phyloP scores from a whole-genome alignment of 1,139 yeast species.

The Suhomyces guaymorum region DNA sequence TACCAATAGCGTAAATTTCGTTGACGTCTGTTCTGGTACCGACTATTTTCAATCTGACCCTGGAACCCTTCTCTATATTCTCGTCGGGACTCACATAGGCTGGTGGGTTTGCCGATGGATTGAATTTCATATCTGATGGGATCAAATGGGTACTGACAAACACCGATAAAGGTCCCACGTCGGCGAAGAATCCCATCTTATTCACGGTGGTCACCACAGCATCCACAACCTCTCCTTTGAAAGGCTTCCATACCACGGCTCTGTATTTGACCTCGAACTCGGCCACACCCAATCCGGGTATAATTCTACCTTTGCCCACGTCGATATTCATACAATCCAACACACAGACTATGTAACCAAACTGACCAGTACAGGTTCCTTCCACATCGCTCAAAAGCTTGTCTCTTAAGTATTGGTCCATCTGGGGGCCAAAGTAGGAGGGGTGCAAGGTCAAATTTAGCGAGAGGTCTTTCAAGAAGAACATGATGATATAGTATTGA shows the following conservation, averaged over 20 bases:
- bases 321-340: conserved; percentile 93
- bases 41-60: conserved; percentile 90
- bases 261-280: conserved; percentile 95
- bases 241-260: conserved; percentile 98
- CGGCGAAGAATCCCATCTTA: conserved; percentile 96
- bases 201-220: conserved; percentile 93
- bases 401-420: conserved; percentile 89
- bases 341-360: conserved; percentile 95
- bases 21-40: conserved; percentile 98
- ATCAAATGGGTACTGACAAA: conserved; percentile 93
- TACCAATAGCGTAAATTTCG: conserved; percentile 95
- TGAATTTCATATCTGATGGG: conserved; percentile 91
- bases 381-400: conserved; percentile 93
- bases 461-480: conserved; percentile 77
- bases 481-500: conserved; percentile 27
- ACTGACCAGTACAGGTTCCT: conserved; percentile 98
- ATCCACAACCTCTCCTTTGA: conserved; percentile 97
- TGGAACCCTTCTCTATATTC: conserved; percentile 88
- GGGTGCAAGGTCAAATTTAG: conserved; percentile 93
- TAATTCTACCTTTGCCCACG: conserved; percentile 90
- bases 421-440: conserved; percentile 95
- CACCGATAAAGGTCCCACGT: conserved; percentile 94
- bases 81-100: conserved; percentile 97
- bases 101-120: conserved; percentile 96
- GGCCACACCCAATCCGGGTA: conserved; percentile 90